phyloP scores from a whole-genome alignment of 768 basidiomycete genomes.

The Amanita inopinata region DNA sequence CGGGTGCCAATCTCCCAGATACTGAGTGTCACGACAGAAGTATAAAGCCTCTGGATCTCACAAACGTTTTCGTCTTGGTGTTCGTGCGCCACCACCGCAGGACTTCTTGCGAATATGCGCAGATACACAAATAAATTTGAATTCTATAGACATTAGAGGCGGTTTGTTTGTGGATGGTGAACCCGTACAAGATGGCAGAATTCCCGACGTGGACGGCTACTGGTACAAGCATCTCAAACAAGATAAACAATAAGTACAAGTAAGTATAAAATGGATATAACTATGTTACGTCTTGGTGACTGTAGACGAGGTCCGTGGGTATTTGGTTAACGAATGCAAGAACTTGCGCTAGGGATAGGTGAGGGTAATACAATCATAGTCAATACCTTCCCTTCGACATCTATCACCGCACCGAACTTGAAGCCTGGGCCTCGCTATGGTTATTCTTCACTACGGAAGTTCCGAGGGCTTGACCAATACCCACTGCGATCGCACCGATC shows the following conservation, averaged over 20 bases:
- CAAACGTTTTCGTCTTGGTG: conserved; percentile 40
- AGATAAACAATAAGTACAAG: conserved; percentile 8
- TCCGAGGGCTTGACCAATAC: conserved; percentile 45
- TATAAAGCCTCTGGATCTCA: conserved; percentile 33
- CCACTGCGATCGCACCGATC: conserved; percentile 70
- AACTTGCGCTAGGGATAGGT: no score
- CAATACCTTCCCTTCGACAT: no score
- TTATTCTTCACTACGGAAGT: conserved; percentile 22
- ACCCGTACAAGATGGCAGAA: conserved; percentile 20
- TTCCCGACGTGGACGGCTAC: conserved; percentile 29
- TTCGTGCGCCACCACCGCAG: conserved; percentile 47
- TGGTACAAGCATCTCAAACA: conserved; percentile 15
- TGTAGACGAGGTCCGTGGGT: conserved; percentile 1
- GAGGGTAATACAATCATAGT: no score
- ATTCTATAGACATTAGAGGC: conserved; percentile 26
- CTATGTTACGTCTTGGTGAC: conserved; percentile 5
- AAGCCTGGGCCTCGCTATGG: conserved; percentile 17
- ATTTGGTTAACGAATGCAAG: no score
- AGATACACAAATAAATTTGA: conserved; percentile 33
- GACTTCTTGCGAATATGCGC: conserved; percentile 46
- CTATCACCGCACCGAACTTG: conserved; percentile 8
- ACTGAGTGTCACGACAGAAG: conserved; percentile 26
- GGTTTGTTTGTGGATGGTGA: conserved; percentile 38
- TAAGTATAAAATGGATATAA: neutral
- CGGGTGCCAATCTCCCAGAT: neutral